Conservation (phyloP, 495 filamentous ascomycete species). For the Elasticomyces elasticus region DNA sequence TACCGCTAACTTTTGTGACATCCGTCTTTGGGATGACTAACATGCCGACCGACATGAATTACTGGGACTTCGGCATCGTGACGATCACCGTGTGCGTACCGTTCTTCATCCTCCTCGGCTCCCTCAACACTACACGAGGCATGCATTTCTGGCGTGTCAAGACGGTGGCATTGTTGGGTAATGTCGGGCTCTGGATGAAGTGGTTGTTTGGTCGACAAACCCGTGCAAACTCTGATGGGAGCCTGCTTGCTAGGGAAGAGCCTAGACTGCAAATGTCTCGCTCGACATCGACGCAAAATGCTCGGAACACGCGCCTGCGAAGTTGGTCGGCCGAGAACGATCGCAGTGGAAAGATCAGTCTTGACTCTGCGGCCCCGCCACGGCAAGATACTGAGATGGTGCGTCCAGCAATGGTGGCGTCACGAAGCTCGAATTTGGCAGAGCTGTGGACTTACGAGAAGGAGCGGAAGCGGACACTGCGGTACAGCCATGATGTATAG, state of each 20-base stretch:
- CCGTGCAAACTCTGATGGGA: neutral
- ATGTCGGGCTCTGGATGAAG: neutral
- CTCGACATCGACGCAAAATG: conserved; percentile 1
- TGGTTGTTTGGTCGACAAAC: conserved; percentile 1
- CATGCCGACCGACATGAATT: conserved; percentile 29
- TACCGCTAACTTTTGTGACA: conserved; percentile 35
- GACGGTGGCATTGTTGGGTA: conserved; percentile 6
- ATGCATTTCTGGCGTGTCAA: conserved; percentile 20
- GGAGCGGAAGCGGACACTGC: conserved; percentile 3
- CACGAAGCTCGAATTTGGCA: neutral
- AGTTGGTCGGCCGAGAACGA: neutral
- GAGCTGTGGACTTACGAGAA: conserved; percentile 3
- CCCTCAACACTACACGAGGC: conserved; percentile 30
- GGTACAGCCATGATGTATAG: conserved; percentile 1
- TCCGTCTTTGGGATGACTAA: conserved; percentile 40
- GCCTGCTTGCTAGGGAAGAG: neutral
- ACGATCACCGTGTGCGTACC: conserved; percentile 36
- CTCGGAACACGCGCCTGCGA: conserved; percentile 3
- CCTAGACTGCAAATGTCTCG: neutral
- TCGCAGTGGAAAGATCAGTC: neutral
- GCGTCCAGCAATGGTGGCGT: neutral
- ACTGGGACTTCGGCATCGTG: conserved; percentile 33
- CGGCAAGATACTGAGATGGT: neutral
- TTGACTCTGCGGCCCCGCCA: neutral
- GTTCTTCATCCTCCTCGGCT: conserved; percentile 37